Percentiles rank a stretch among this genome's conserved stretches.
These are phyloP conservation scores for Suillus cothurnatus DNA, from an alignment of 768 basidiomycete genomes.

Conservation along the genomic window DNA sequence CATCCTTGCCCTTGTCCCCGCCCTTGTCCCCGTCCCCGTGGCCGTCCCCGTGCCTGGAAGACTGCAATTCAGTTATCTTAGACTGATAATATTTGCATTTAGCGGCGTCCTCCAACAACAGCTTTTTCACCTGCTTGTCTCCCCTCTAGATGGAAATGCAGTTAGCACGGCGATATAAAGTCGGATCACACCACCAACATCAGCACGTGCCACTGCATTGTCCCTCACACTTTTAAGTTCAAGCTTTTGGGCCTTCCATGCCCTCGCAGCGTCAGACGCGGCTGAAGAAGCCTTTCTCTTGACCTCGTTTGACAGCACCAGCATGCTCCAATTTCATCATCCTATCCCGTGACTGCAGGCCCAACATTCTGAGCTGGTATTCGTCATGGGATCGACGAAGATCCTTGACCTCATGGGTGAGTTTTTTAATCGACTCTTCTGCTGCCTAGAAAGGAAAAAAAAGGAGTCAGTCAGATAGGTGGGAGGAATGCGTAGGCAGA, in stretches of 20 bases:
- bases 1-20: slow-evolving; percentile 46
- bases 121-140: neutral
- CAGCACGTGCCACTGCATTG: neutral
- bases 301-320: neutral
- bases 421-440: neutral
- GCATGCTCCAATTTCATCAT: neutral
- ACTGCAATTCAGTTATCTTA: slow-evolving; percentile 41
- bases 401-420: neutral
- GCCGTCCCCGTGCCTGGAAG: too few relatives aligned
- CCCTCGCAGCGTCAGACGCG: neutral
- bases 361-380: neutral
- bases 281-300: neutral
- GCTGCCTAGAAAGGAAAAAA: neutral
- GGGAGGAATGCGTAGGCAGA: neutral
- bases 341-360: neutral
- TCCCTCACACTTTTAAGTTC: neutral
- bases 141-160: neutral
- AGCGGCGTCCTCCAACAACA: neutral
- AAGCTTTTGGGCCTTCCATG: neutral
- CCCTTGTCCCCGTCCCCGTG: too few relatives aligned
- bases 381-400: neutral
- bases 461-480: neutral
- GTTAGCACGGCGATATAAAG: neutral
- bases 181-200: neutral
- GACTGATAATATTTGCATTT: neutral